Evolutionary conservation across 1,139 yeast genomes (phyloP).

Genomic region (Lodderomyces elongisporus): DNA sequence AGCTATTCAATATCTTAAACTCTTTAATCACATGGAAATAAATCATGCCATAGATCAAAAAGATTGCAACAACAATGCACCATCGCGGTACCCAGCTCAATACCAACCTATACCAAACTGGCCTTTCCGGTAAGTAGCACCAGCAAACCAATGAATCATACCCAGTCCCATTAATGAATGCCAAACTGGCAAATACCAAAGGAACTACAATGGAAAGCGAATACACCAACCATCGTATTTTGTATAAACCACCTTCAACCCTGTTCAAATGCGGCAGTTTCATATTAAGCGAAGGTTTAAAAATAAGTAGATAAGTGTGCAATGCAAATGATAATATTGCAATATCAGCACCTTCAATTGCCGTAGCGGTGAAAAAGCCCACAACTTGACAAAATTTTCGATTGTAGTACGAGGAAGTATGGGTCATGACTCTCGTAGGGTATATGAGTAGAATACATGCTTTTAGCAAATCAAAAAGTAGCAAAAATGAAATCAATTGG

Average conservation of each 20-base stretch:
- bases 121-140: conserved; percentile 75
- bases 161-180: conserved; percentile 58
- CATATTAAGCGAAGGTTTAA: conserved; percentile 49
- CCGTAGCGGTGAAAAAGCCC: conserved; percentile 79
- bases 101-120: conserved; percentile 70
- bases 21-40: conserved; percentile 69
- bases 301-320: conserved; percentile 73
- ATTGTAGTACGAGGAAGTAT: conserved; percentile 47
- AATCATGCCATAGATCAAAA: conserved; percentile 63
- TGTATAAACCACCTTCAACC: conserved; percentile 73
- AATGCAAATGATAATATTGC: conserved; percentile 81
- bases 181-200: conserved; percentile 63
- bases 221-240: conserved; percentile 56
- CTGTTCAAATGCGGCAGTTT: conserved; percentile 41
- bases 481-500: conserved; percentile 60
- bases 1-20: conserved; percentile 48
- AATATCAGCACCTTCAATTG: conserved; percentile 84
- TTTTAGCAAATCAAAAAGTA: conserved; percentile 70
- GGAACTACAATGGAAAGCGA: conserved; percentile 59
- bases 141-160: conserved; percentile 65
- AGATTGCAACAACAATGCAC: conserved; percentile 56
- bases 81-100: conserved; percentile 84
- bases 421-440: conserved; percentile 57
- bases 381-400: conserved; percentile 61
- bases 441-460: conserved; percentile 66